Percentiles rank a stretch among this genome's conserved stretches.
Conservation (phyloP, 331 rosid species). For the Pyrus hybrid region DNA sequence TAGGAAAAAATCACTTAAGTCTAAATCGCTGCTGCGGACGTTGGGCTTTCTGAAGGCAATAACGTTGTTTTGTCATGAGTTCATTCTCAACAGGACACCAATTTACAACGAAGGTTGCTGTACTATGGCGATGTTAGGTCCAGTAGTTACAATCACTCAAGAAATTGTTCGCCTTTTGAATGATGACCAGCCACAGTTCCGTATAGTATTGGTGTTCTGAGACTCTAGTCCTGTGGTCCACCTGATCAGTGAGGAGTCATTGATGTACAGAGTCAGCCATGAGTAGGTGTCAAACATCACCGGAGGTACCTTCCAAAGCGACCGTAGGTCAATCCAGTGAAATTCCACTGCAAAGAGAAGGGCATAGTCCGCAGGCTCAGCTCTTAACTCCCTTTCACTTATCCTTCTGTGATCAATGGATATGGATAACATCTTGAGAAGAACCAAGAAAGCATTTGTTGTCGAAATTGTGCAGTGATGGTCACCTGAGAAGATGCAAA, state of each 20-base stretch:
- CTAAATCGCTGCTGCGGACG: neutral
- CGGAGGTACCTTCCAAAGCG: neutral
- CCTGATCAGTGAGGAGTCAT: neutral
- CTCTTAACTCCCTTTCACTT: neutral
- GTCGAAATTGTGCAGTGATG: neutral
- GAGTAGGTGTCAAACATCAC: neutral
- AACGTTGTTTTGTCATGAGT: neutral
- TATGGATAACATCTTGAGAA: neutral
- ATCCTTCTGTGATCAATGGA: neutral
- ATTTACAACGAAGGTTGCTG: neutral
- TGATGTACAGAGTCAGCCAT: neutral
- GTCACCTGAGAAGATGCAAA: conserved; percentile 4
- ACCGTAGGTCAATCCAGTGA: neutral
- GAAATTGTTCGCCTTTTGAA: neutral
- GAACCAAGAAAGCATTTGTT: neutral
- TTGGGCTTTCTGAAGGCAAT: neutral
- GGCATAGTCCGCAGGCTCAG: neutral
- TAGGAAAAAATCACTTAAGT: neutral
- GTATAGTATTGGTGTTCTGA: neutral
- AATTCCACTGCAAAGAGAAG: neutral
- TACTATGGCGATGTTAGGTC: neutral
- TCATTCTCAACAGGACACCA: neutral
- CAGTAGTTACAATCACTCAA: neutral
- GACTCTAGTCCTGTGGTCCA: neutral
- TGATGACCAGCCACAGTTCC: neutral